Base-by-base conservation (phyloP, 306 rosid species). In the Prunus dulcis region DNA sequence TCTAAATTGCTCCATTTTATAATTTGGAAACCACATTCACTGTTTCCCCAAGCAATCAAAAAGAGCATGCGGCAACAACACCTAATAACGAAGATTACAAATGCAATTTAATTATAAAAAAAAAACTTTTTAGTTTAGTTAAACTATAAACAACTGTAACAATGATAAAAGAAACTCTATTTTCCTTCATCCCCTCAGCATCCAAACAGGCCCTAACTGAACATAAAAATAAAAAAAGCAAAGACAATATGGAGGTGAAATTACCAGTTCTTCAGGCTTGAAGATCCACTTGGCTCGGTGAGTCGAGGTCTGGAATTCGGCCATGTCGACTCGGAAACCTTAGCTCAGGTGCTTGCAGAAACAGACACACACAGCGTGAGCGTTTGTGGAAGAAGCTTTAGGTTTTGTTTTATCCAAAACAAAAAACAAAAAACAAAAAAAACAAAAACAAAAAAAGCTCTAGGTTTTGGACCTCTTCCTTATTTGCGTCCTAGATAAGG, bases 291-390 rank as follows among this genome's bases (percentile, higher is more conserved):
- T 94, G 67, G 87, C 88, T 13, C 88, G 82, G 80, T 90, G 98
- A 73, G 97, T 92, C 47, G 95, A 94, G 66, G 95, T 92, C 81
- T 75, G 78, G 86, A 94, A 94, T 86, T 94, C 96, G 76, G 96
- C 91, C 97, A 94, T 94, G 84, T 73, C 73, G 47, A 75, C 75
- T 74, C 80, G 27, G 82, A 81, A 83, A 76, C 74, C 79, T 75
- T 76, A 70, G 72, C 75, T 68, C 75, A 3, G 76, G 5, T 22
- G 67, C 43, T 43, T 51, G 7, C 25, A 18, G 61, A 63, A 77
- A 28, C 28, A 27, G 28, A 27, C 28, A 27, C 28, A 27, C 28
- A 27, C 28, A 27, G 28, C 2, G 28, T 27, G 28, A 27, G 28
- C 3, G 28, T 27, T 27, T 27, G 28, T 27, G 28, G 28, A 27